Evolutionary conservation across 257 asterid species (phyloP), one percentile per base, ranked within the genome.

Genomic region (Schizonepeta tenuifolia): DNA sequence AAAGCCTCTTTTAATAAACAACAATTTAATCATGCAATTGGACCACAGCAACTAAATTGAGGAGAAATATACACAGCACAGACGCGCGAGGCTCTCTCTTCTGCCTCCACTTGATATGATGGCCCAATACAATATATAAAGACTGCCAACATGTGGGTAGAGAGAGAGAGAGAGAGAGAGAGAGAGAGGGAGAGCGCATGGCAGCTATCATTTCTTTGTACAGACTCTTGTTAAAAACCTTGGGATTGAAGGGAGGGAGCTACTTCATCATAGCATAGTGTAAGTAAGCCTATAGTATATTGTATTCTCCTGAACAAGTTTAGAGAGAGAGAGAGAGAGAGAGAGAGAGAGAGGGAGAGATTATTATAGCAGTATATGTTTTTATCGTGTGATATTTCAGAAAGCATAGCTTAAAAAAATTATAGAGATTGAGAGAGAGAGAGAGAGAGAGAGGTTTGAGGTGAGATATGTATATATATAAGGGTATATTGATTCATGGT

Each of bases 221-320:
- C 86, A 80, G 77, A 71, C 85, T 77, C 83, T 86, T 81, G 59
- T 76, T 82, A 69, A 73, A 80, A 87, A 87, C 87, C 94, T 91
- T 91, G 94, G 94, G 94, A 83, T 84, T 80, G 85, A 89, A 87
- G 91, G 96, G 77, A 78, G 77, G 58, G 71, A 82, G 79, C 70
- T n/a, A n/a, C n/a, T 76, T 79, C 79, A 83, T 88, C 83, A 86
- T 84, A 47, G 40, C 84, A 74, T 71, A 57, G 60, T 70, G 69
- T 33, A 83, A 75, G 69, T 33, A 83, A 75, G 59, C 74, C 70
- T 79, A 67, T 60, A 22, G 12, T 55, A 20, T 20, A 21, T 72
- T 36, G 41, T 71, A 60, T 35, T 24, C 41, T 24, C 26, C 26
- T 24, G 26, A 1, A 24, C 26, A 24, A 24, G 26, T 24, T 24